phyloP scores from a whole-genome alignment of 805 yeast species.

The Danielia reshetovae region DNA sequence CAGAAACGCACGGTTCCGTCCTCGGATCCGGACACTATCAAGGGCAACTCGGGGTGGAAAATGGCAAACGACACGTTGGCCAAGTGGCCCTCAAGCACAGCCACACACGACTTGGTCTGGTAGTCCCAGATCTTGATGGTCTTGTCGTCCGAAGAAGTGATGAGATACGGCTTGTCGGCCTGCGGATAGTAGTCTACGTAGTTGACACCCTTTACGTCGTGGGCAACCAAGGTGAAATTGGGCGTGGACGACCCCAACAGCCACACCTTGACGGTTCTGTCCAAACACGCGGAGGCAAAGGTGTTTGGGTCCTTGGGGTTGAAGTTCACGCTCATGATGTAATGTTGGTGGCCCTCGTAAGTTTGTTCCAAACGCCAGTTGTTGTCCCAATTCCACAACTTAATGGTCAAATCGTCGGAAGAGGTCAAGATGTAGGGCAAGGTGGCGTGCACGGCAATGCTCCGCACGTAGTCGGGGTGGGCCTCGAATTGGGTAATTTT shows the following conservation, averaged over 20 bases:
- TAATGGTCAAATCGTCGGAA: conserved; percentile 87
- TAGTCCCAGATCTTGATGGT: conserved; percentile 93
- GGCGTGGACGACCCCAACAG: conserved; percentile 82
- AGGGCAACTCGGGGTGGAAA: conserved; percentile 96
- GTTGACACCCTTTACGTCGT: conserved; percentile 90
- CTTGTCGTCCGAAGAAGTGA: conserved; percentile 87
- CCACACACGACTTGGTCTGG: conserved; percentile 93
- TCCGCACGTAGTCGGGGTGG: conserved; percentile 94
- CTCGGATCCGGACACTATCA: conserved; percentile 93
- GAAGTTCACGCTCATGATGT: conserved; percentile 89
- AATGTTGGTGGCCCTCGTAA: conserved; percentile 94
- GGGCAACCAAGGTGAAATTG: conserved; percentile 88
- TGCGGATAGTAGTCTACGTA: conserved; percentile 96
- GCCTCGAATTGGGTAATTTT: conserved; percentile 94
- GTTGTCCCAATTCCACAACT: conserved; percentile 97
- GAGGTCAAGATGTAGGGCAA: conserved; percentile 86
- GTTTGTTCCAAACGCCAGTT: conserved; percentile 87
- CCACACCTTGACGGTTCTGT: conserved; percentile 96
- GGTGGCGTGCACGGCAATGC: conserved; percentile 90
- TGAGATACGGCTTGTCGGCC: conserved; percentile 93
- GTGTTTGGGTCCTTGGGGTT: conserved; percentile 98
- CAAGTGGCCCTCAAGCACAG: conserved; percentile 89
- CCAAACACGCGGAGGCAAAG: conserved; percentile 95
- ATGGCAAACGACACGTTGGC: conserved; percentile 95
- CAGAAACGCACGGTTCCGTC: conserved; percentile 92